These are phyloP conservation scores for Nematodospora valgi DNA, from an alignment of 805 yeast genomes.

Conservation along the genomic window DNA sequence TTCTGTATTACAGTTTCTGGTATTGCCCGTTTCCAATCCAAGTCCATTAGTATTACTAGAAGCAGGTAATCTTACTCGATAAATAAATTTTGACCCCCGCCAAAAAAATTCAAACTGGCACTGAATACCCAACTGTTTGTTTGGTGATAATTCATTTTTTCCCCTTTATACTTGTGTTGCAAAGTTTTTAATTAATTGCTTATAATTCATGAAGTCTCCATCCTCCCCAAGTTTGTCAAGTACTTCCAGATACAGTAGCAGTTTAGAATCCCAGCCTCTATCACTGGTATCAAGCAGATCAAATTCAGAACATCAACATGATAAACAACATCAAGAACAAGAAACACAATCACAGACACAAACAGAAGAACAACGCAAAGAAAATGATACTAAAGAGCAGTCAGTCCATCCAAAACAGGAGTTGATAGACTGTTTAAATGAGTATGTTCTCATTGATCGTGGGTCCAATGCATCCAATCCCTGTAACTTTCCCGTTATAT, in stretches of 20 bases:
- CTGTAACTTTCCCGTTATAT: constrained; percentile 9
- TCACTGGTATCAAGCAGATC: constrained; percentile 7
- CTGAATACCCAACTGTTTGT: no score
- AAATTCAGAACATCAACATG: constrained; percentile 1
- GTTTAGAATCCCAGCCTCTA: constrained; percentile 5
- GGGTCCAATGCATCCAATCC: constrained; percentile 3
- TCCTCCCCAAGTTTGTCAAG: constrained; percentile 8
- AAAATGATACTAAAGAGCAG: neutral
- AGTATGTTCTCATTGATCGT: constrained; percentile 5
- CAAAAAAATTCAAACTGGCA: no score
- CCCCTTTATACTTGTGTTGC: no score
- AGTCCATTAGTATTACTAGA: no score
- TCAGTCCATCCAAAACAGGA: constrained; percentile 1
- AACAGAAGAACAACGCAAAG: neutral
- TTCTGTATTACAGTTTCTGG: no score
- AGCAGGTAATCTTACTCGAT: no score
- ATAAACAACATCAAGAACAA: neutral
- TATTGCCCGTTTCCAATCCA: no score
- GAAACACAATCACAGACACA: neutral
- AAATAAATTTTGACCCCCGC: no score
- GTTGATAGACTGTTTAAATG: constrained; percentile 8
- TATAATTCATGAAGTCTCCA: constrained; percentile 1
- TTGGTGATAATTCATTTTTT: no score
- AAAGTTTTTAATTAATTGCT: no score
- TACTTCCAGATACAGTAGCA: constrained; percentile 3